These are phyloP conservation scores for Plasmodium cynomolgi DNA, from an alignment of 169 alveolate genomes.

Conservation along the genomic window DNA sequence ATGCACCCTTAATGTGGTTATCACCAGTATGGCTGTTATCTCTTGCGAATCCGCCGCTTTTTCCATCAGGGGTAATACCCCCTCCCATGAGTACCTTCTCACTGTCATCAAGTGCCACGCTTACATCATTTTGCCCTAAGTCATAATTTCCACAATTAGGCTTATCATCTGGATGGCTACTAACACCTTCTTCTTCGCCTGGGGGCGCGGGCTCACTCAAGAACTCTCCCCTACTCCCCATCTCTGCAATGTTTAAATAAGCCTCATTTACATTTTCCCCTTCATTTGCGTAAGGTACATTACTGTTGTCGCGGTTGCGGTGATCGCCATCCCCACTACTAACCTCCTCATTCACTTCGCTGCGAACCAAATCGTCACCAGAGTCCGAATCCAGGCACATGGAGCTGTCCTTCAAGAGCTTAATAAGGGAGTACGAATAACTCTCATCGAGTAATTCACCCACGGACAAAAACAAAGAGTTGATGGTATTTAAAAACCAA, in stretches of 20 bases:
- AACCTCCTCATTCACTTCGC: conserved; percentile 10
- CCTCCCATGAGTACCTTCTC: not conserved
- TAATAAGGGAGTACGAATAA: conserved; percentile 60
- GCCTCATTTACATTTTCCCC: not conserved
- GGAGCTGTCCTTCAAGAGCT: conserved; percentile 58
- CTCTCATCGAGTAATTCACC: conserved; percentile 73
- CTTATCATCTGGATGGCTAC: not conserved
- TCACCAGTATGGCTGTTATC: not conserved
- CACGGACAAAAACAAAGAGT: conserved; percentile 51
- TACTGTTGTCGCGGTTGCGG: not conserved
- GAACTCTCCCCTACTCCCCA: not conserved
- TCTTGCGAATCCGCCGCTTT: not conserved
- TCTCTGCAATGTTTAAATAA: conserved; percentile 24
- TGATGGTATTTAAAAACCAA: conserved; percentile 70
- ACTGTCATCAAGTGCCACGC: not conserved
- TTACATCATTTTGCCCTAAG: not conserved
- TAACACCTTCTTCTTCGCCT: not conserved
- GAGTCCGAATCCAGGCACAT: conserved; percentile 49
- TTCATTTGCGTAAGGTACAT: not conserved
- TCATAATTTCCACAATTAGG: not conserved
- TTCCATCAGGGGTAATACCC: not conserved
- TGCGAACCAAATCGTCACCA: conserved; percentile 15
- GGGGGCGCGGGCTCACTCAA: not conserved
- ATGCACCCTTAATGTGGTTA: not conserved
- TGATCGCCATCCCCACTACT: not conserved